phyloP scores from a whole-genome alignment of 495 filamentous ascomycete species.

The Delitschia confertaspora region DNA sequence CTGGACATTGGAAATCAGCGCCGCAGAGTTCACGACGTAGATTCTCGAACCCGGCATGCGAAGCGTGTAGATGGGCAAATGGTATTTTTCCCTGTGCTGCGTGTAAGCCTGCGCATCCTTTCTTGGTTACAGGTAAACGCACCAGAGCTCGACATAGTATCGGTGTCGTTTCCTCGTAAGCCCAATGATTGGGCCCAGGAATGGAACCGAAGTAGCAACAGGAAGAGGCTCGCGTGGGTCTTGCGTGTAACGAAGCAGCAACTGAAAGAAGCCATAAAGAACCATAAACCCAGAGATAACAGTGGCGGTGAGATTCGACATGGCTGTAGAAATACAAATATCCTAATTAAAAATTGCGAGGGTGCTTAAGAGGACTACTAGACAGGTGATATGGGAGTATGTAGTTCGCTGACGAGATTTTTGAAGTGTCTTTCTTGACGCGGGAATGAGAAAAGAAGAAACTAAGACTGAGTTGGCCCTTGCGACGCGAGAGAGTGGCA shows the following conservation, averaged over 20 bases:
- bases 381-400: too few species aligned
- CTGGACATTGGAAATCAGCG: conserved; percentile 34
- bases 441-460: too few species aligned
- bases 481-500: too few species aligned
- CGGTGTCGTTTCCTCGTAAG: conserved; percentile 12
- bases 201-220: conserved; percentile 9
- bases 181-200: conserved; percentile 13
- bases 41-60: conserved; percentile 32
- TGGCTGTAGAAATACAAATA: too few species aligned
- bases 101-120: not conserved
- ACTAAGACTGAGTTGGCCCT: too few species aligned
- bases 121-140: not conserved
- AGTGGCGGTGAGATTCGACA: too few species aligned
- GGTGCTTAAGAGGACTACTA: too few species aligned
- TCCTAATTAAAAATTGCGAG: too few species aligned
- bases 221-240: conserved; percentile 11
- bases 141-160: conserved; percentile 18
- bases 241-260: conserved; percentile 9
- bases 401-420: too few species aligned
- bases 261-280: too few species aligned
- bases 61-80: conserved; percentile 34
- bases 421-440: too few species aligned
- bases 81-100: conserved; percentile 9
- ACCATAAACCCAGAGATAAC: too few species aligned
- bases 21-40: conserved; percentile 34